Percentiles rank a stretch among this genome's conserved stretches.
Evolutionary conservation across 805 yeast genomes (phyloP).

Genomic region (Suhomyces sp.): DNA sequence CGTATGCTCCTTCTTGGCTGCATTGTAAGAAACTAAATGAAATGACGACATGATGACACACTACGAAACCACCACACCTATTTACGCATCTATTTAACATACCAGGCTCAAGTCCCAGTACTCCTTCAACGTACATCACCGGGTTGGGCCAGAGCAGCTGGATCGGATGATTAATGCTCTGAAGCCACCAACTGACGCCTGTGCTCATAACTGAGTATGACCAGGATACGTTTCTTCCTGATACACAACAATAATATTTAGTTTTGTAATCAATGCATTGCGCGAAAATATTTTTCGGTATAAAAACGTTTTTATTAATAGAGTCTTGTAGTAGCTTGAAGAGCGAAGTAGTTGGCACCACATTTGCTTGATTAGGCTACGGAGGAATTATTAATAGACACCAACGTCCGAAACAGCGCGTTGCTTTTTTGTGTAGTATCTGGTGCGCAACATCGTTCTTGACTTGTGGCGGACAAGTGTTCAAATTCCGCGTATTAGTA

Average conservation of each 20-base stretch:
- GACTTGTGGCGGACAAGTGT: too few relatives aligned
- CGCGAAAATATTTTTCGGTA: neutral
- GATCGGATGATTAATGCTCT: neutral
- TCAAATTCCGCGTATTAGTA: too few relatives aligned
- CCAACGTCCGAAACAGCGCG: too few relatives aligned
- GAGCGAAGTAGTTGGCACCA: too few relatives aligned
- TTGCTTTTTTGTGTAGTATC: too few relatives aligned
- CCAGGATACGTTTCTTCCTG: neutral
- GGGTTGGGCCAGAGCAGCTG: neutral
- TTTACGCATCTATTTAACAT: neutral
- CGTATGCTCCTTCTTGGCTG: slow-evolving; percentile 7
- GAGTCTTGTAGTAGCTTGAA: too few relatives aligned
- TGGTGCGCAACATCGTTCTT: too few relatives aligned
- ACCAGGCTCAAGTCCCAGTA: too few relatives aligned
- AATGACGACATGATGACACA: neutral
- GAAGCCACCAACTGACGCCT: neutral
- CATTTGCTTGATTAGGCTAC: too few relatives aligned
- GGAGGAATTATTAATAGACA: too few relatives aligned
- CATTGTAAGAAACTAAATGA: slow-evolving; percentile 3
- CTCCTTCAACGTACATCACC: too few relatives aligned
- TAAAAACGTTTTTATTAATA: too few relatives aligned
- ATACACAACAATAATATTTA: neutral
- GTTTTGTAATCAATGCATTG: neutral
- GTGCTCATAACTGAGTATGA: neutral
- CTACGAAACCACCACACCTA: neutral